Percentiles rank a stretch among this genome's conserved stretches.
phyloP scores from a whole-genome alignment of 106 monocot species.

The Acorus gramineus region DNA sequence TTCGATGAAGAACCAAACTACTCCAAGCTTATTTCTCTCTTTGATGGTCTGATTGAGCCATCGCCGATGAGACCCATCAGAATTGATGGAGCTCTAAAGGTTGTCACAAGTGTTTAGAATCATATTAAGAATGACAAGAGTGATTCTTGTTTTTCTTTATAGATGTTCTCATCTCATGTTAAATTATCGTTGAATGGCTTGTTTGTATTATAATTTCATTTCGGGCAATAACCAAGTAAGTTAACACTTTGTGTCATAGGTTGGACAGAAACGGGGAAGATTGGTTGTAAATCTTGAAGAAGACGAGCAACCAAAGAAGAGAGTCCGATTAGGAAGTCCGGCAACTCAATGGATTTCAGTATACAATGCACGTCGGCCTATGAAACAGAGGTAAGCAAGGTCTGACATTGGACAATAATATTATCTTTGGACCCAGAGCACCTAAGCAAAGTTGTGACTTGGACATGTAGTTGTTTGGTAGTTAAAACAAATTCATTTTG shows the following conservation, averaged over 20 bases:
- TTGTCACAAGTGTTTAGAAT: slow-evolving; percentile 10
- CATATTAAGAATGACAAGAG: too few relatives aligned
- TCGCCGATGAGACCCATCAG: slow-evolving; percentile 67
- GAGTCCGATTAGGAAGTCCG: slow-evolving; percentile 81
- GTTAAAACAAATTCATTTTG: too few relatives aligned
- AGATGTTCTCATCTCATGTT: too few relatives aligned
- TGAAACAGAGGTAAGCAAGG: slow-evolving; percentile 99
- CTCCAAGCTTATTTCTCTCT: slow-evolving; percentile 76
- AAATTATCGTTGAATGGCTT: too few relatives aligned
- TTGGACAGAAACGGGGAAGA: slow-evolving; percentile 89
- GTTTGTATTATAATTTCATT: neutral
- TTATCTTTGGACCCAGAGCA: too few relatives aligned
- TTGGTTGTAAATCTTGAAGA: slow-evolving; percentile 78
- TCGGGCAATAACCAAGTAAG: too few relatives aligned
- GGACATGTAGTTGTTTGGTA: too few relatives aligned
- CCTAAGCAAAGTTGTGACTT: too few relatives aligned
- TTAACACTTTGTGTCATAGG: slow-evolving; percentile 27
- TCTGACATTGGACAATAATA: too few relatives aligned
- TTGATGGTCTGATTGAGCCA: slow-evolving; percentile 78
- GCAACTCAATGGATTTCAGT: slow-evolving; percentile 98
- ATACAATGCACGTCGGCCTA: slow-evolving; percentile 86
- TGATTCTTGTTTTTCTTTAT: too few relatives aligned
- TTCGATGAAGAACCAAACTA: slow-evolving; percentile 98
- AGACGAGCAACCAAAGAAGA: slow-evolving; percentile 92
- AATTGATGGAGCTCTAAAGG: slow-evolving; percentile 94